Percentiles rank a stretch among this genome's conserved stretches.
Evolutionary conservation across 2,329 filamentous ascomycete species (phyloP).

Genomic region (Verticillium dahliae): DNA sequence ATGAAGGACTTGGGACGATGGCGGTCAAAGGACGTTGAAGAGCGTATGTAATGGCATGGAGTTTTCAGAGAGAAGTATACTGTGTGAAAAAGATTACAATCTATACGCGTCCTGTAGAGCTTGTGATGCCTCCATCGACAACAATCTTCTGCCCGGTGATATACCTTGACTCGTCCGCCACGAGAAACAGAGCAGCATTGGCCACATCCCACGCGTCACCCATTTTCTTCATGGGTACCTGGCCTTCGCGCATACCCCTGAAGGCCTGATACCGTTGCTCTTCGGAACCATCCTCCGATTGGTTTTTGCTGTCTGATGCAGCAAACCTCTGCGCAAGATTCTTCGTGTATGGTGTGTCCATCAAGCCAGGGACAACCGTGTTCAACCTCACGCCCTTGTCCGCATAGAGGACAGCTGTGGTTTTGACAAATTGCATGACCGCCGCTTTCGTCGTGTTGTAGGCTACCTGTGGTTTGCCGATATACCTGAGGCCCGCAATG

Average conservation of each 20-base stretch:
- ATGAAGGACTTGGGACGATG: neutral
- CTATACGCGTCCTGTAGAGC: conserved; percentile 24
- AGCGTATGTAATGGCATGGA: neutral
- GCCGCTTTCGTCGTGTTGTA: conserved; percentile 47
- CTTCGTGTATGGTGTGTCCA: conserved; percentile 45
- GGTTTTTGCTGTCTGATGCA: neutral
- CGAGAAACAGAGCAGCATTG: conserved; percentile 49
- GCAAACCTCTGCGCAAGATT: conserved; percentile 35
- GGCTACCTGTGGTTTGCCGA: conserved; percentile 41
- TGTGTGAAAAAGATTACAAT: too few relatives aligned
- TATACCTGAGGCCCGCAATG: conserved; percentile 46
- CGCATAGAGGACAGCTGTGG: conserved; percentile 44
- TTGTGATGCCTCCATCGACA: conserved; percentile 38
- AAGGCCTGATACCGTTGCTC: conserved; percentile 30
- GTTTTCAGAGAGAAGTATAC: too few relatives aligned
- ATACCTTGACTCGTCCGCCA: conserved; percentile 51
- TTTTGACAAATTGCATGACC: conserved; percentile 41
- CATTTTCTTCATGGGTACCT: conserved; percentile 54
- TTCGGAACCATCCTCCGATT: conserved; percentile 26
- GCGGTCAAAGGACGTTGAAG: neutral
- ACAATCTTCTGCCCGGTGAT: conserved; percentile 51
- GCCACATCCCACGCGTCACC: conserved; percentile 55
- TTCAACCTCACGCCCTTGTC: conserved; percentile 41
- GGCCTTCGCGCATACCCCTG: conserved; percentile 40
- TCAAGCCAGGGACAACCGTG: conserved; percentile 48